phyloP scores from a whole-genome alignment of 73 alveolate genomes.

The Paramecium biaurelia region DNA sequence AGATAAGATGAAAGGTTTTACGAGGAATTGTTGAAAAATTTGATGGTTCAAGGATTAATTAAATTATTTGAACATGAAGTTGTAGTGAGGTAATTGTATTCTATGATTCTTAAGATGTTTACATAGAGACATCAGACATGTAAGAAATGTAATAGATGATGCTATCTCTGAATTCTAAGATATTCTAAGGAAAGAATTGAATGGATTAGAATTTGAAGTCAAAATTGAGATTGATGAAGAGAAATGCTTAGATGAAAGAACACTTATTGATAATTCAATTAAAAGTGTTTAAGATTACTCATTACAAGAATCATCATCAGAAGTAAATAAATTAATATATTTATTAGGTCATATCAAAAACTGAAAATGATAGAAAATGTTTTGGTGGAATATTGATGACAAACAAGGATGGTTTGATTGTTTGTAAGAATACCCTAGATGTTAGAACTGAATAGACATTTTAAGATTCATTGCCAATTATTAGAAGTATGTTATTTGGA shows the following conservation, averaged over 20 bases:
- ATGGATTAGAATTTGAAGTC: slow-evolving; percentile 43
- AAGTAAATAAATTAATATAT: neutral
- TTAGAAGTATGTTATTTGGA: slow-evolving; percentile 43
- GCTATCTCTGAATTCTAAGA: slow-evolving; percentile 49
- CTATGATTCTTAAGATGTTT: slow-evolving; percentile 27
- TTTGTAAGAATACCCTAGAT: slow-evolving; percentile 65
- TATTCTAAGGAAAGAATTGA: slow-evolving; percentile 48
- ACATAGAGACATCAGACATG: slow-evolving; percentile 3
- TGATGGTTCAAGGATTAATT: slow-evolving; percentile 60
- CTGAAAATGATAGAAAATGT: slow-evolving; percentile 61
- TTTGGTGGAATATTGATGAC: slow-evolving; percentile 68
- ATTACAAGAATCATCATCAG: neutral
- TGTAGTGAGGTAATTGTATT: neutral
- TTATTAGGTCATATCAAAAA: slow-evolving; percentile 35
- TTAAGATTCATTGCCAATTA: slow-evolving; percentile 58
- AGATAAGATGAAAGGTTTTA: slow-evolving; percentile 52
- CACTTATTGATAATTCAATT: slow-evolving; percentile 13
- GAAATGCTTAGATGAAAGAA: slow-evolving; percentile 59
- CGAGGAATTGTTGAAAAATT: slow-evolving; percentile 44
- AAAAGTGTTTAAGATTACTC: slow-evolving; percentile 32
- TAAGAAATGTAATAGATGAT: slow-evolving; percentile 15
- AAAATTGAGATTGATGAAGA: slow-evolving; percentile 23
- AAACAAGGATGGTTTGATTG: slow-evolving; percentile 55
- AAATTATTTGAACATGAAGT: slow-evolving; percentile 58
- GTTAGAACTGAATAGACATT: slow-evolving; percentile 55